These are phyloP conservation scores for Candida xyloterini DNA, from an alignment of 805 yeast genomes.

Conservation along the genomic window DNA sequence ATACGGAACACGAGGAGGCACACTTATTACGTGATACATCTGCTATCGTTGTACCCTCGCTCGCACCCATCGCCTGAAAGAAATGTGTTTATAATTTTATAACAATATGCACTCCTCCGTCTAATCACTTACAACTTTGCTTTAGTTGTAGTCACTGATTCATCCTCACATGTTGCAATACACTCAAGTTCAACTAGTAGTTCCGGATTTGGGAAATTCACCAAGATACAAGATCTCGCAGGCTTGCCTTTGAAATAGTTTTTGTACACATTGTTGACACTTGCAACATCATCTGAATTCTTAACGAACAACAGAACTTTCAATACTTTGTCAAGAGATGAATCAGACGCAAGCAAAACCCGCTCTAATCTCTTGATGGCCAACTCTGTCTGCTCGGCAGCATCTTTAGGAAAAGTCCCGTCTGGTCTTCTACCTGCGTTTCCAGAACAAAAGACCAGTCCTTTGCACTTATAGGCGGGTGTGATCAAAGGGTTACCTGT, in stretches of 20 bases:
- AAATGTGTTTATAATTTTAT: no score
- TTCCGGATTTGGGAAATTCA: conserved; percentile 46
- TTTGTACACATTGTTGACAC: conserved; percentile 45
- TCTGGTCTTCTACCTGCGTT: conserved; percentile 37
- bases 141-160: background rate
- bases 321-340: conserved; percentile 43
- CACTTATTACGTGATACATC: no score
- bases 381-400: conserved; percentile 43
- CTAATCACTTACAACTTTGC: background rate
- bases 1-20: no score
- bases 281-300: conserved; percentile 40
- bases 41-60: no score
- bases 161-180: conserved; percentile 25
- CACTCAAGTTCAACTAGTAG: conserved; percentile 52
- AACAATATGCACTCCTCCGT: no score
- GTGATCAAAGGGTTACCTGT: conserved; percentile 33
- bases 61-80: no score
- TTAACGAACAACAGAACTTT: conserved; percentile 49
- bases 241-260: conserved; percentile 47
- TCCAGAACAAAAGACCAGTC: conserved; percentile 49
- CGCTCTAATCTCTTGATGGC: conserved; percentile 43
- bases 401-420: conserved; percentile 34
- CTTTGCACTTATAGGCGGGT: conserved; percentile 40
- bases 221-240: conserved; percentile 51
- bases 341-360: conserved; percentile 43